Percentiles rank a stretch among this genome's conserved stretches.
Conservation (phyloP, 176 grass and related monocot species). For the maize (Zea mays) region DNA sequence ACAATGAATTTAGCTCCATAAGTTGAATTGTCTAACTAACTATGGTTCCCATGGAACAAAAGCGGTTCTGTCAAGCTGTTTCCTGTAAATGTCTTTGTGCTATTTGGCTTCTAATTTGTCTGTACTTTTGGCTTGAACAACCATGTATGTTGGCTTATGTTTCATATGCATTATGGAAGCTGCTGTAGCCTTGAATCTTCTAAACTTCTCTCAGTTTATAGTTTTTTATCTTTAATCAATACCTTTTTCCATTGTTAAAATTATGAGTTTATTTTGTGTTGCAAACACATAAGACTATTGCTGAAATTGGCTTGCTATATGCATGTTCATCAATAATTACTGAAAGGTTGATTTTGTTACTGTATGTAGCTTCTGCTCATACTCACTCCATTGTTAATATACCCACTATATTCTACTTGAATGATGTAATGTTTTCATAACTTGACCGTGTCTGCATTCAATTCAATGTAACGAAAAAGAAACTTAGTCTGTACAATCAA, state of each 20-base stretch:
- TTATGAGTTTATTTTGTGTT: not conserved
- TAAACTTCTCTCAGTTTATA: not conserved
- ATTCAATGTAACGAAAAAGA: not conserved
- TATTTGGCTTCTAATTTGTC: not conserved
- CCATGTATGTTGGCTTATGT: not conserved
- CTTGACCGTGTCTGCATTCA: not conserved
- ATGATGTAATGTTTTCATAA: not conserved
- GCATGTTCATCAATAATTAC: constrained; percentile 18
- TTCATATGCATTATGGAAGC: not conserved
- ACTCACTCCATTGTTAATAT: not conserved
- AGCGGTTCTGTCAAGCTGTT: not conserved
- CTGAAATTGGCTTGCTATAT: not conserved
- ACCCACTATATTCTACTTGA: not conserved
- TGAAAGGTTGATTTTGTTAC: not conserved
- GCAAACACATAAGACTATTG: not conserved
- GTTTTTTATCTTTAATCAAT: not conserved
- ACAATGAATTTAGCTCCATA: not conserved
- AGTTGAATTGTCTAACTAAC: not conserved
- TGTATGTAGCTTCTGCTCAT: not conserved
- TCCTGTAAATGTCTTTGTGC: not conserved
- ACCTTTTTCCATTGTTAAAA: constrained; percentile 7
- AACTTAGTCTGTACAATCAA: constrained; percentile 1
- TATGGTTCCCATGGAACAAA: not conserved
- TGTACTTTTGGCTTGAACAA: not conserved
- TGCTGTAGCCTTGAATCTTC: constrained; percentile 29